Evolutionary conservation across 305 asterid genomes (phyloP).

Genomic region (Solanum hybrid): DNA sequence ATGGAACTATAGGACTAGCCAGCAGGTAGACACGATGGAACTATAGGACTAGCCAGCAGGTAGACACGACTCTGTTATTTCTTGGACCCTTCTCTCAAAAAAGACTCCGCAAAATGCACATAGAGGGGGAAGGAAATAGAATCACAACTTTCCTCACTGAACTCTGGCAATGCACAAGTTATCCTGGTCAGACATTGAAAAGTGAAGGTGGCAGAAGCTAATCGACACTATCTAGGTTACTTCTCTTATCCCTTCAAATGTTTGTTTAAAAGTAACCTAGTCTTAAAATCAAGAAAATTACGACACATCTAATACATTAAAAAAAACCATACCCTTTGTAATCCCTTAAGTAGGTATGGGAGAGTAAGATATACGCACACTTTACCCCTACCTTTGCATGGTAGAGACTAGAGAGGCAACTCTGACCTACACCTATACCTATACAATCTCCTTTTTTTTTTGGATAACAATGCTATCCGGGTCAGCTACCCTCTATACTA

Average conservation of each 20-base stretch:
- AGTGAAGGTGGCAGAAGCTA: background rate
- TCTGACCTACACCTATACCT: background rate
- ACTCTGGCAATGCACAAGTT: background rate
- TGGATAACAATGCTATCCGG: background rate
- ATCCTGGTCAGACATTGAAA: background rate
- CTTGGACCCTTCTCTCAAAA: background rate
- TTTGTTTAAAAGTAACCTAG: background rate
- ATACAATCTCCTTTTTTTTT: background rate
- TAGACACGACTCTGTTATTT: background rate
- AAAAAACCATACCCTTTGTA: background rate
- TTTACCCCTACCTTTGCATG: background rate
- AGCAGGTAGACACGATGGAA: background rate
- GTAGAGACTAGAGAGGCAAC: background rate
- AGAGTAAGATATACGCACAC: background rate
- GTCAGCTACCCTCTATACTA: background rate
- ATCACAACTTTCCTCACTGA: background rate
- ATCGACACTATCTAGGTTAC: background rate
- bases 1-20: background rate
- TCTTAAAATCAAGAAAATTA: background rate
- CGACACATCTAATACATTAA: background rate
- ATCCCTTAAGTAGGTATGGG: background rate
- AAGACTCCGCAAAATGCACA: background rate
- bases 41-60: background rate
- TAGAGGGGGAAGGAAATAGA: background rate
- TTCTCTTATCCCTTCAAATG: background rate